Evolutionary conservation across 305 asterid species (phyloP).

Genomic region (Fraxinus platypoda): DNA sequence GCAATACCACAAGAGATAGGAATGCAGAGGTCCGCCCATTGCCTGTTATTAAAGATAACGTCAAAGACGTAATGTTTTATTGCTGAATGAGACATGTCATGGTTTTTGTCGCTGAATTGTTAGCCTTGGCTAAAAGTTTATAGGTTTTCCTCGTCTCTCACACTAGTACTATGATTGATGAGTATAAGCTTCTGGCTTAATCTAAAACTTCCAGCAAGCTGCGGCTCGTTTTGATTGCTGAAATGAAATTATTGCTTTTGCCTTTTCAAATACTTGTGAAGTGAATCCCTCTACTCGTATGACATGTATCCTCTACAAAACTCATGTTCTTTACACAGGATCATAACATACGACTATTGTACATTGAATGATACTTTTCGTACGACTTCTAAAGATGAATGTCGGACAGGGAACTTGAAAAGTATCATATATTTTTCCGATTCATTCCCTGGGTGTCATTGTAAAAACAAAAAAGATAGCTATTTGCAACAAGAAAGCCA

Average conservation of each 20-base stretch:
- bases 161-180: background rate
- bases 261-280: background rate
- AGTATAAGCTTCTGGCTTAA: background rate
- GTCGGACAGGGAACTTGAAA: background rate
- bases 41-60: conserved; percentile 51
- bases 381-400: background rate
- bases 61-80: conserved; percentile 76
- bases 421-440: background rate
- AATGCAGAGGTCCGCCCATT: conserved; percentile 27
- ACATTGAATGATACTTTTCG: background rate
- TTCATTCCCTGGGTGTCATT: conserved; percentile 6
- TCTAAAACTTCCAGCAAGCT: background rate
- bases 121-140: background rate
- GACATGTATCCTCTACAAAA: background rate
- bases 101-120: background rate
- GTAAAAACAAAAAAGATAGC: conserved; percentile 25
- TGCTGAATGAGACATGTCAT: conserved; percentile 29
- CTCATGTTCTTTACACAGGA: background rate
- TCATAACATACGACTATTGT: background rate
- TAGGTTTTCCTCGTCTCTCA: background rate
- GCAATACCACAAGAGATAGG: conserved; percentile 42
- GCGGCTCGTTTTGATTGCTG: background rate
- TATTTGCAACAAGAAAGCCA: conserved; percentile 32
- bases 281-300: background rate
- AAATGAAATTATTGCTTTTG: background rate